These are phyloP conservation scores for Mortierella sp. DNA, from an alignment of 371 early-diverging fungal species.

Conservation along the genomic window DNA sequence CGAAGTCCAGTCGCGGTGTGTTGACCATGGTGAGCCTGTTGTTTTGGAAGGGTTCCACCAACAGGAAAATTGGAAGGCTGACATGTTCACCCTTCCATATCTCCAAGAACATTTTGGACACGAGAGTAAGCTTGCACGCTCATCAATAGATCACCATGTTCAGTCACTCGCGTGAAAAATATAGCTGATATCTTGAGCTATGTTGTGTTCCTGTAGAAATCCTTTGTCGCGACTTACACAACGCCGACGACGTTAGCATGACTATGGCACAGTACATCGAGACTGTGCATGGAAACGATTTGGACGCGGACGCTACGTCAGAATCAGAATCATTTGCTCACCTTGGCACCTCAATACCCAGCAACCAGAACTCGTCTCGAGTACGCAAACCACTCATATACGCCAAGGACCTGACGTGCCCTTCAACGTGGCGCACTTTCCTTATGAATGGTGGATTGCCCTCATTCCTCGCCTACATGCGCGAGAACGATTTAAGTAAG, in stretches of 20 bases:
- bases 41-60: slow-evolving; percentile 63
- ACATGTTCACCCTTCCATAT: slow-evolving; percentile 56
- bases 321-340: neutral
- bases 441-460: slow-evolving; percentile 43
- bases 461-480: slow-evolving; percentile 41
- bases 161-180: neutral
- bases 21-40: slow-evolving; percentile 61
- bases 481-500: slow-evolving; percentile 55
- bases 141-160: neutral
- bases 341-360: neutral
- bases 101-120: slow-evolving; percentile 48
- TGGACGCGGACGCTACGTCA: neutral
- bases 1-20: slow-evolving; percentile 54
- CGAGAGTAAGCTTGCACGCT: slow-evolving; percentile 37
- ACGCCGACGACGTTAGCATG: slow-evolving; percentile 22
- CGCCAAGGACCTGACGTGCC: slow-evolving; percentile 59
- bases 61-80: slow-evolving; percentile 47
- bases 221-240: slow-evolving; percentile 38
- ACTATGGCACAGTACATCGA: slow-evolving; percentile 39
- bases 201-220: slow-evolving; percentile 10
- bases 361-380: neutral
- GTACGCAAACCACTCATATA: slow-evolving; percentile 25
- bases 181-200: neutral
- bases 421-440: slow-evolving; percentile 36
- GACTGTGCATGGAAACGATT: slow-evolving; percentile 23